Percentiles rank a stretch among this genome's conserved stretches.
These are phyloP conservation scores for Sporisorium iseilematis-ciliati DNA, from an alignment of 1,284 basidiomycete genomes.

Conservation along the genomic window DNA sequence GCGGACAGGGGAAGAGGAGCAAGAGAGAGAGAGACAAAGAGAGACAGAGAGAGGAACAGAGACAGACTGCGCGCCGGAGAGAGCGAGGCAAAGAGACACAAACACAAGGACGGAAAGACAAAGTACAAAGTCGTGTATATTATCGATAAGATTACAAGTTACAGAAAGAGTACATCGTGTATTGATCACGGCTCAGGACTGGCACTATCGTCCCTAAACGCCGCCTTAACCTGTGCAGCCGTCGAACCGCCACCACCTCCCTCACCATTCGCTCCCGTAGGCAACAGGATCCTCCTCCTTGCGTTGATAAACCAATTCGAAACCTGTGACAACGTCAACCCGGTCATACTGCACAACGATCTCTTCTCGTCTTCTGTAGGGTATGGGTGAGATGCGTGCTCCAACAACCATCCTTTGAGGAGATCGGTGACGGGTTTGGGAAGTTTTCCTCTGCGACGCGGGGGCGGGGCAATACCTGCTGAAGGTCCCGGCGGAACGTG, in stretches of 20 bases:
- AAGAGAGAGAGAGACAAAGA: too few species aligned
- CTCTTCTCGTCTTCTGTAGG: constrained; percentile 92
- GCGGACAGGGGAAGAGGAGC: too few species aligned
- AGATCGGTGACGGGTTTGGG: constrained; percentile 90
- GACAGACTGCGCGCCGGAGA: too few species aligned
- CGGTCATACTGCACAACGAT: constrained; percentile 84
- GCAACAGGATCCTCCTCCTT: constrained; percentile 59
- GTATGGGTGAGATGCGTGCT: constrained; percentile 88
- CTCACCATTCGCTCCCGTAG: constrained; percentile 45
- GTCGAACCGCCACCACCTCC: constrained; percentile 39
- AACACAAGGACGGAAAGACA: too few species aligned
- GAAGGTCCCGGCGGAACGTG: constrained; percentile 51
- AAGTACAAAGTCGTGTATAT: too few species aligned
- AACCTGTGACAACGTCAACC: constrained; percentile 86
- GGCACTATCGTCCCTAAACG: constrained; percentile 34
- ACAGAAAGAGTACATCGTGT: neutral
- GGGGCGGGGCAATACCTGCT: constrained; percentile 46
- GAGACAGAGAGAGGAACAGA: too few species aligned
- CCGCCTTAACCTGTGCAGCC: constrained; percentile 49
- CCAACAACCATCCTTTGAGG: constrained; percentile 88
- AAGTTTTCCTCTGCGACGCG: constrained; percentile 79
- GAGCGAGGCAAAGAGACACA: too few species aligned
- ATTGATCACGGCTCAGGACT: constrained; percentile 23
- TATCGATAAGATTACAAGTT: neutral
- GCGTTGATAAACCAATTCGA: constrained; percentile 68